Evolutionary conservation across 1,284 basidiomycete species (phyloP), one percentile per base, ranked within the genome.

Genomic region (Leucoagaricus sp.): DNA sequence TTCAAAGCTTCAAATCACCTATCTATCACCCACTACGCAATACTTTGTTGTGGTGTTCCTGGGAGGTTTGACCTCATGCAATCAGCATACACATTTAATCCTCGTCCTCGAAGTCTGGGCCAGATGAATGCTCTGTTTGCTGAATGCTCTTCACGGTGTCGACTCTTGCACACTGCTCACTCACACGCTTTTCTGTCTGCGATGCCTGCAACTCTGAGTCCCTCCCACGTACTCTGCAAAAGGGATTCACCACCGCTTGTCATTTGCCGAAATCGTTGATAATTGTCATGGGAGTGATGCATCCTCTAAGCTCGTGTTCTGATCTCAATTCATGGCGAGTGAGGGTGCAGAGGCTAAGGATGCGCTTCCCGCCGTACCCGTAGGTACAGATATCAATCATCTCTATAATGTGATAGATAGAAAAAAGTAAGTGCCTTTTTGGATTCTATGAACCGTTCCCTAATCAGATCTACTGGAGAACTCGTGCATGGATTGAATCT

Each of bases 401-500:
- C 67, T 91, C 2, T 91, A 80, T 64, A 66, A 71, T 19, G 77
- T 83, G 48, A 86, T 91, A 58, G 86, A 91, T 66, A 83, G 77
- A 69, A 80, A 87, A 75, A 88, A 85, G 86, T 91, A 71, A 82
- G 84, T 61, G 50, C 12, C 4, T 38, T n/a, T 7, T n/a, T 12
- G 2, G 8, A 26, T 19, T 26, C n/a, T 25, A 25, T 40, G 29
- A 9, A n/a, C n/a, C 12, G n/a, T n/a, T n/a, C 21, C 25, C 28
- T 49, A n/a, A 28, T 34, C 40, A 34, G 21, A 28, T 17, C 33
- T n/a, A n/a, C 41, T 77, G 3, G 40, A 41, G 40, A 41, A 41
- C 91, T 89, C 65, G 87, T 92, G 49, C 80, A 93, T 68, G 91
- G 91, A 29, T 72, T 93, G 63, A 92, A 92, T 65, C 72, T 93